phyloP scores from a whole-genome alignment of 1,284 basidiomycete genomes.

The Ceratobasidium theobromae region DNA sequence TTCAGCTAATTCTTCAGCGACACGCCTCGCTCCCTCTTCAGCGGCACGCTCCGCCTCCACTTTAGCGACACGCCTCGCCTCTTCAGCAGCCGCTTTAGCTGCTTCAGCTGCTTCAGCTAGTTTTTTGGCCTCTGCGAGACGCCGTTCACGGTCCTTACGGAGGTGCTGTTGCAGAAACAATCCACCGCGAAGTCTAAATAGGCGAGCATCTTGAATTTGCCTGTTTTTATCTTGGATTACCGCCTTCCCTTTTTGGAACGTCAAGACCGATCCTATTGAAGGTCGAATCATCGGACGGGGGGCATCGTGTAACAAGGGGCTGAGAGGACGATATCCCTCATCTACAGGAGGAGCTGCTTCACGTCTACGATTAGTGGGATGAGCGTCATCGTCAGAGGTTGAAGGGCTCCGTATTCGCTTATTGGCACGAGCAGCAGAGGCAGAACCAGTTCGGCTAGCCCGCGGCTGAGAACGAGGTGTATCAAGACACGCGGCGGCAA shows the following conservation, averaged over 20 bases:
- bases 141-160: slow-evolving; percentile 21
- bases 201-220: slow-evolving; percentile 8
- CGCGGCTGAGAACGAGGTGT: background rate
- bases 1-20: background rate
- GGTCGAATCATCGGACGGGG: slow-evolving; percentile 21
- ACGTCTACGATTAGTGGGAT: slow-evolving; percentile 6
- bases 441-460: background rate
- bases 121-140: slow-evolving; percentile 17
- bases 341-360: background rate
- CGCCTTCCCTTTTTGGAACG: slow-evolving; percentile 27
- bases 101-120: slow-evolving; percentile 3
- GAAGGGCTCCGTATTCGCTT: slow-evolving; percentile 8
- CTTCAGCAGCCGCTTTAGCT: slow-evolving; percentile 9
- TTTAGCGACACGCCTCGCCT: slow-evolving; percentile 14
- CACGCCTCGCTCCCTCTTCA: background rate
- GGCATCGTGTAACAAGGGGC: background rate
- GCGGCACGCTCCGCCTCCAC: background rate
- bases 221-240: slow-evolving; percentile 12
- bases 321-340: background rate
- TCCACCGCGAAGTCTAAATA: slow-evolving; percentile 7
- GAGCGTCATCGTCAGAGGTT: background rate
- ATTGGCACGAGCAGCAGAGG: background rate
- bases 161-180: slow-evolving; percentile 12
- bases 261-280: slow-evolving; percentile 16
- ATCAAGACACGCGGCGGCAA: background rate